Evolutionary conservation across 257 asterid genomes (phyloP).

Genomic region (Primulina tabacum): DNA sequence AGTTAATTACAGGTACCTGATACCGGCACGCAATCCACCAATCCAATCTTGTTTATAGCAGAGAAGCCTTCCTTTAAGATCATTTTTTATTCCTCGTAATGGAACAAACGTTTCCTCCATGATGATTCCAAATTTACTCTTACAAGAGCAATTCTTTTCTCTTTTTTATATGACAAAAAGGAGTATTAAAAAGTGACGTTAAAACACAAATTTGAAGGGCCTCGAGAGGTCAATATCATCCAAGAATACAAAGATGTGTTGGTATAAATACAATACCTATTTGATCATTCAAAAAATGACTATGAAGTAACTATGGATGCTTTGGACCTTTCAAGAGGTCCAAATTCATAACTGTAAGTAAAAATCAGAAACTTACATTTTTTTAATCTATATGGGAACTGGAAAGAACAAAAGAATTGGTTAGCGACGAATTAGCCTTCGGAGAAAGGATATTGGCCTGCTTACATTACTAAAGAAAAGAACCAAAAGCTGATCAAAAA

Average conservation of each 20-base stretch:
- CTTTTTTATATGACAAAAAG: slow-evolving; percentile 9
- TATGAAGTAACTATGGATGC: slow-evolving; percentile 13
- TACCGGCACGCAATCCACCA: slow-evolving; percentile 77
- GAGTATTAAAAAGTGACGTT: slow-evolving; percentile 20
- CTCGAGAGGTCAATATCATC: slow-evolving; percentile 42
- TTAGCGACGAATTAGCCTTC: slow-evolving; percentile 29
- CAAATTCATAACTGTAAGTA: slow-evolving; percentile 24
- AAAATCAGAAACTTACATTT: slow-evolving; percentile 30
- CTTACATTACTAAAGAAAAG: slow-evolving; percentile 34
- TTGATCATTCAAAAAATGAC: slow-evolving; percentile 28
- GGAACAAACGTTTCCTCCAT: slow-evolving; percentile 97
- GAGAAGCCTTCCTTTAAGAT: slow-evolving; percentile 70
- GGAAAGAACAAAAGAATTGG: slow-evolving; percentile 40
- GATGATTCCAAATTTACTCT: slow-evolving; percentile 23
- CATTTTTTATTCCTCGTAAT: slow-evolving; percentile 83
- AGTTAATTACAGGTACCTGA: slow-evolving; percentile 55
- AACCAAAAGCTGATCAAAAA: slow-evolving; percentile 30
- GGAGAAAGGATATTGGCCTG: slow-evolving; percentile 28
- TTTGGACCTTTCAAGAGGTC: slow-evolving; percentile 39
- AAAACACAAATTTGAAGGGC: slow-evolving; percentile 26
- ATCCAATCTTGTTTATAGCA: slow-evolving; percentile 95
- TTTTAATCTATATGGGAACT: slow-evolving; percentile 20
- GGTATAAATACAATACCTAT: slow-evolving; percentile 36
- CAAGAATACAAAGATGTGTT: slow-evolving; percentile 14
- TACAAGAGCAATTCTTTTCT: slow-evolving; percentile 14